Base-by-base conservation (phyloP, 2,329 filamentous ascomycete genomes). In the Claviceps pazoutovae region DNA sequence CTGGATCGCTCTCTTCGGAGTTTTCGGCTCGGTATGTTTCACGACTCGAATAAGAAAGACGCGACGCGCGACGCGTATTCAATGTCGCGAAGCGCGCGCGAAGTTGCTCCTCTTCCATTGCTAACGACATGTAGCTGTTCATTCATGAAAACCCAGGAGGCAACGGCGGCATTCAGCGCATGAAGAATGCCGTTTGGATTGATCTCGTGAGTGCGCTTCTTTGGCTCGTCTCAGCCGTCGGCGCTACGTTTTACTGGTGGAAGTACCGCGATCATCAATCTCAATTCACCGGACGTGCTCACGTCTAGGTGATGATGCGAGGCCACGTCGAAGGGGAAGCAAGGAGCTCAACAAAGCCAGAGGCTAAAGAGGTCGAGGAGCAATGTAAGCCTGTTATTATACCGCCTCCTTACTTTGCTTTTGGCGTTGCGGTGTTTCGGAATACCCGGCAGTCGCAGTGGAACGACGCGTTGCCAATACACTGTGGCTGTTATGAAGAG, bases 141-240 rank as follows among this genome's bases (percentile, higher is more conserved):
- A 85, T 95, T 62, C 67, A 78, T 51, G 82, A 82, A 60, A 66
- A 88, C 53, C 65, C 82, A 0, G 73, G 84, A 63, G 82, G 81
- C 14, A 75, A 86, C 62, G 59, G 60, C 42, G 81, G 76, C 48
- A 75, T 91, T 53, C 70, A 73, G 57, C 77, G 86, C 52, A 95
- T 95, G 88, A 88, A 89, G 71, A 82, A 83, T 62, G 86, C 88
- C 5, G 86, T 93, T 16, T 95, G 87, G 86, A 74, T 95, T 46
- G 85, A 91, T 65, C 66, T 95, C 49, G 71, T 78, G 46, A 87
- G 84, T 64, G 77, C 88, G 65, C 63, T 88, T 14, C 72, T 95
- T 49, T 95, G 89, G 89, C 68, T 88, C 48, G 66, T 83, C 46
- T 82, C 79, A 3, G 75, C 78, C 4, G 53, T 76, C 13, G 78